Evolutionary conservation across 305 asterid species (phyloP).

Genomic region (Striga hermonthica): DNA sequence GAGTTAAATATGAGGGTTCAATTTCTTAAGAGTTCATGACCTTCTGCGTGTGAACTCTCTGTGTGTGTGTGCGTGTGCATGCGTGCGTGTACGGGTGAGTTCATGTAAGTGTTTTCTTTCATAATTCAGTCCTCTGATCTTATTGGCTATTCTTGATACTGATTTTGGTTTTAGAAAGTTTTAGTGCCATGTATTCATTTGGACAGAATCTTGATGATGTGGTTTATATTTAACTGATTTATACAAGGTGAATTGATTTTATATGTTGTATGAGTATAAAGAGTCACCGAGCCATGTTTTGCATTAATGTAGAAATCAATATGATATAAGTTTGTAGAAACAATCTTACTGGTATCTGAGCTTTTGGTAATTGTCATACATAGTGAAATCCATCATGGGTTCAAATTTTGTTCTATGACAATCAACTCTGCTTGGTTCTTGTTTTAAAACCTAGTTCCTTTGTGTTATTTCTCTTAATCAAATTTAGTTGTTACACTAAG

Average conservation of each 20-base stretch:
- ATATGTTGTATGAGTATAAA: not conserved
- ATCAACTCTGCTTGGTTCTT: not conserved
- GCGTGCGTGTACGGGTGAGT: not conserved
- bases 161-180: not conserved
- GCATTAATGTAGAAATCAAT: not conserved
- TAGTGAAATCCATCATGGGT: not conserved
- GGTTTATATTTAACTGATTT: not conserved
- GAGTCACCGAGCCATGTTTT: not conserved
- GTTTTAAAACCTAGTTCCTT: not conserved
- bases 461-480: not conserved
- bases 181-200: too few species aligned
- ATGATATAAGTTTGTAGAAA: not conserved
- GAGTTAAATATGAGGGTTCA: not conserved
- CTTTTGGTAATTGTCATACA: not conserved
- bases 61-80: not conserved
- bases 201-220: not conserved
- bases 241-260: not conserved
- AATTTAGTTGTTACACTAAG: not conserved
- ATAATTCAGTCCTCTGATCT: not conserved
- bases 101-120: not conserved
- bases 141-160: not conserved
- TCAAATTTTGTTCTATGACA: not conserved
- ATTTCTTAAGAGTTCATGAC: not conserved
- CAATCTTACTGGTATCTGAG: not conserved
- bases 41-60: not conserved